phyloP scores from a whole-genome alignment of 257 asterid species.

The Cinchona pubescens region DNA sequence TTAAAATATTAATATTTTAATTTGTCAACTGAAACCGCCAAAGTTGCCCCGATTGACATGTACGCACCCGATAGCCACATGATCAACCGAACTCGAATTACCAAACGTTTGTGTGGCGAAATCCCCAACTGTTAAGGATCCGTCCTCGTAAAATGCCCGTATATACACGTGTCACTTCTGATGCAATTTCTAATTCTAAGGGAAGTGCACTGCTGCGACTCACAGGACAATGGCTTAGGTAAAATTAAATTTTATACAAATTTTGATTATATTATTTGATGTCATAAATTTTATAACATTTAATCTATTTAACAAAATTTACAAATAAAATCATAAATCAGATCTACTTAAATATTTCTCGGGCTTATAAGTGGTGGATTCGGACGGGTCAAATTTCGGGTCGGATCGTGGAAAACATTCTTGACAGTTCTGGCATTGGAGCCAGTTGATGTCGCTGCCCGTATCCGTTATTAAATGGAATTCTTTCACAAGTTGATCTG shows the following conservation, averaged over 20 bases:
- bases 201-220: not conserved
- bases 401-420: not conserved
- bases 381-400: not conserved
- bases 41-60: not conserved
- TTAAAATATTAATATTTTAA: too few species aligned
- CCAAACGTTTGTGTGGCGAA: slow-evolving; percentile 1
- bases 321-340: too few species aligned
- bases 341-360: too few species aligned
- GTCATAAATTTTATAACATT: too few species aligned
- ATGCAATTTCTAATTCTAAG: rapidly evolving
- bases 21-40: not conserved
- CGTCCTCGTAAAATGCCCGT: rapidly evolving
- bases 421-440: not conserved
- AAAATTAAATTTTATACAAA: too few species aligned
- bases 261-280: too few species aligned
- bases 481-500: slow-evolving; percentile 3
- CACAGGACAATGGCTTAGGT: not conserved
- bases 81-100: not conserved
- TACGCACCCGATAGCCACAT: slow-evolving; percentile 23
- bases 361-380: not conserved
- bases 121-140: not conserved
- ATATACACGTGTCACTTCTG: not conserved
- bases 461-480: not conserved
- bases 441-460: slow-evolving; percentile 3
- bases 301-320: too few species aligned